Conservation (phyloP, 371 early-diverging fungal species). For the Dinochytrium kinnereticum region DNA sequence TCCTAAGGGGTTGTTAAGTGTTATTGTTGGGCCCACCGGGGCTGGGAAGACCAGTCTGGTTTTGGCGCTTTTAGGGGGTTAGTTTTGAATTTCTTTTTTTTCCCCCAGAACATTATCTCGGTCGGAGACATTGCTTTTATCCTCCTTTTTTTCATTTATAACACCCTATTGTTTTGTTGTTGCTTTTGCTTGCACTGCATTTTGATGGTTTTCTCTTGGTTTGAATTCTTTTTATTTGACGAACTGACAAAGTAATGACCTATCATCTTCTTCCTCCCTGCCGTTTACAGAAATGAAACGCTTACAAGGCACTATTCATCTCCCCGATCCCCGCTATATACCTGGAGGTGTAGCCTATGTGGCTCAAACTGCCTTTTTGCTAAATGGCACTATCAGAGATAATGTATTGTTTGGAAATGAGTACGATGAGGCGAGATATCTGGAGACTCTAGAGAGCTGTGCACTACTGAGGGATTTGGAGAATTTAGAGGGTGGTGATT, state of each 20-base stretch:
- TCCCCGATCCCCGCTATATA: conserved; percentile 51
- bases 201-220: too few species aligned
- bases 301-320: conserved; percentile 26
- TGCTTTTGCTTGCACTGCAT: too few species aligned
- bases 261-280: too few species aligned
- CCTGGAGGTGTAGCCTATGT: conserved; percentile 50
- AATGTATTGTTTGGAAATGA: conserved; percentile 61
- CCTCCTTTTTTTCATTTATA: too few species aligned
- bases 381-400: conserved; percentile 61
- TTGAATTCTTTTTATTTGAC: too few species aligned
- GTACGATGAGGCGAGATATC: conserved; percentile 53
- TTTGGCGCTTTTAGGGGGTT: conserved; percentile 66
- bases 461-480: conserved; percentile 82
- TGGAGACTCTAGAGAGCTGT: conserved; percentile 50
- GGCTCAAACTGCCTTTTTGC: conserved; percentile 58
- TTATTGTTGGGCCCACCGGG: conserved; percentile 70
- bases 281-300: conserved; percentile 51
- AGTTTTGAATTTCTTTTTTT: conserved; percentile 2
- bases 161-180: too few species aligned
- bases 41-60: conserved; percentile 77
- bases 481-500: conserved; percentile 79
- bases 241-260: too few species aligned
- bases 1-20: conserved; percentile 63
- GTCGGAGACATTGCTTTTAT: too few species aligned
- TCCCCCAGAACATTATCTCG: too few species aligned